Base-by-base conservation (phyloP, 78 protist species). In the slime mould (Dictyostelium discoideum) region DNA sequence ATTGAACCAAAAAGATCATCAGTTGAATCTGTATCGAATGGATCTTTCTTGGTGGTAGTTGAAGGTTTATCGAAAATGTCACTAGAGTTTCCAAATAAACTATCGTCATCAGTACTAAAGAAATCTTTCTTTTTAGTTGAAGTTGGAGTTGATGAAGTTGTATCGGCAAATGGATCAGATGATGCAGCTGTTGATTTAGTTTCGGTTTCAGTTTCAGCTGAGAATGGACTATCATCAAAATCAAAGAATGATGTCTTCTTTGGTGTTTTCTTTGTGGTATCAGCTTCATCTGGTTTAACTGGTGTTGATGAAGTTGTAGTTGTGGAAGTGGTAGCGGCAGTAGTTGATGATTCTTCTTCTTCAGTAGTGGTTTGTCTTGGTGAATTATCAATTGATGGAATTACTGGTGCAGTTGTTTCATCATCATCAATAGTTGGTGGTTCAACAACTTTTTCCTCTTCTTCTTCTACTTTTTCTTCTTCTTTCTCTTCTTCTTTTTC, bases 201-300 rank as follows among this genome's bases (percentile, higher is more conserved):
- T n/a, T 82, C 73, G 10, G 29, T 24, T 37, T 46, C 73, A 9
- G 29, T 24, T 37, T 46, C 73, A 4, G 16, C 22, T 26, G 77
- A 74, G 81, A 74, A 90, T 90, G 88, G 89, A 26, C 50, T 24
- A 37, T 90, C 95, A 73, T 90, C 95, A 80, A 80, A 80, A 69
- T 82, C 93, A 88, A 88, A 87, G 93, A 87, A 88, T 9, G 78
- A 37, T 9, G 82, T 80, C 86, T 88, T 88, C 93, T 88, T 88
- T 87, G 93, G 93, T 39, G 85, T 73, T 88, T 83, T 81, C 84
- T 87, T 87, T 24, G 77, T 69, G 9, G 39, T 40, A 20, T 46
- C 65, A 0, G 86, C 85, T 88, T 88, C 94, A 14, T 88, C 86
- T 54, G 84, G 87, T 60, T 63, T 81, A 22, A 76, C 63, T 87